These are phyloP conservation scores for Penicillium sp. DNA, from an alignment of 2,329 filamentous ascomycete species.

Conservation along the genomic window DNA sequence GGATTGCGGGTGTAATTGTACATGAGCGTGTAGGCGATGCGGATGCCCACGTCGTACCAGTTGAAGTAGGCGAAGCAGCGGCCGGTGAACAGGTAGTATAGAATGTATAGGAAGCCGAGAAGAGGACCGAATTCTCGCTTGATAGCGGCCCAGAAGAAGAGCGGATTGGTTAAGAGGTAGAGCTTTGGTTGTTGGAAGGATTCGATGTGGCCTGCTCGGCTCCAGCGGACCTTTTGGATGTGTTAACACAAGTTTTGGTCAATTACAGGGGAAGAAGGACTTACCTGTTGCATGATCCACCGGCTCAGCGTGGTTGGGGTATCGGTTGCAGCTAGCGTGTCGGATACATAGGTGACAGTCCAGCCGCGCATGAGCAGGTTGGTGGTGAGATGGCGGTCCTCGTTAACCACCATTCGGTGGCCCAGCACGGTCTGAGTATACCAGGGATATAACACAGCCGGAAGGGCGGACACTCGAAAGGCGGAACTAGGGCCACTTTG, in stretches of 20 bases:
- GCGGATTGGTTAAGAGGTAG: constrained; percentile 34
- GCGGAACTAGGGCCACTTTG: constrained; percentile 40
- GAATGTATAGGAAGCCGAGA: constrained; percentile 26
- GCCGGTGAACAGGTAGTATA: constrained; percentile 33
- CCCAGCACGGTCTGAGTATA: constrained; percentile 39
- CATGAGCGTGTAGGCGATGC: constrained; percentile 26
- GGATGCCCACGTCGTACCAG: constrained; percentile 27
- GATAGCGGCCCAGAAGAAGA: constrained; percentile 36
- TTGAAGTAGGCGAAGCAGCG: constrained; percentile 28
- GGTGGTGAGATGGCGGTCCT: constrained; percentile 41
- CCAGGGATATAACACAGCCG: constrained; percentile 35
- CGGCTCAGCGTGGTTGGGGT: constrained; percentile 34
- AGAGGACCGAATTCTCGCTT: constrained; percentile 31
- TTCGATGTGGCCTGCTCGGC: constrained; percentile 38
- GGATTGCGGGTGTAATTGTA: constrained; percentile 34
- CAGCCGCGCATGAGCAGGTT: constrained; percentile 35
- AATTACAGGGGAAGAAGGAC: too few species aligned
- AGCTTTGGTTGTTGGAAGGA: constrained; percentile 35
- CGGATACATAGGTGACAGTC: constrained; percentile 35
- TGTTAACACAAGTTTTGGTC: not conserved
- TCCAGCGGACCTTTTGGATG: constrained; percentile 25
- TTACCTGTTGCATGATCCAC: constrained; percentile 39
- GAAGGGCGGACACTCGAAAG: constrained; percentile 32
- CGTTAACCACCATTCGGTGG: constrained; percentile 36
- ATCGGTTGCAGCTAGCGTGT: constrained; percentile 37